phyloP scores from a whole-genome alignment of 768 basidiomycete species.

The Imleria badia region DNA sequence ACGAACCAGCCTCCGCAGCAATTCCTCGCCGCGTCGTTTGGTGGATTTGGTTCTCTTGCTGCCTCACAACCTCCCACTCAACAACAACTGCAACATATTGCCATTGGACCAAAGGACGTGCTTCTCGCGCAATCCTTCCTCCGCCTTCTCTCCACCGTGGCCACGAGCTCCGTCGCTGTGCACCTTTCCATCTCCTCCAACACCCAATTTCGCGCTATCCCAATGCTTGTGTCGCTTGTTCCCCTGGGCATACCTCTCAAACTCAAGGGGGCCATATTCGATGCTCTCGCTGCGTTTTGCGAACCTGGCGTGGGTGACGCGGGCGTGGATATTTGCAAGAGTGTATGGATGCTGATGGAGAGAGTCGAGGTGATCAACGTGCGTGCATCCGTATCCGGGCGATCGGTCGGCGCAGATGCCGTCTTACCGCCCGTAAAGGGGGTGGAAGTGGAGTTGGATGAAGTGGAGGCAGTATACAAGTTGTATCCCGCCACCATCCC shows the following conservation, averaged over 20 bases:
- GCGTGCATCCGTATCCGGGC: conserved; percentile 41
- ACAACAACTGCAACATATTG: conserved; percentile 42
- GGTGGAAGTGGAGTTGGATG: conserved; percentile 83
- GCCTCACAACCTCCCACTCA: conserved; percentile 33
- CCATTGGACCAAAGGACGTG: too few species aligned
- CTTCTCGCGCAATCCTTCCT: conserved; percentile 80
- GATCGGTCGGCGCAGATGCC: conserved; percentile 25
- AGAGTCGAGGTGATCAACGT: conserved; percentile 81
- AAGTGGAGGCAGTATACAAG: conserved; percentile 76
- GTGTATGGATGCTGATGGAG: too few species aligned
- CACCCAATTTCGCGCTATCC: conserved; percentile 77
- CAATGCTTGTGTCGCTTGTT: conserved; percentile 74
- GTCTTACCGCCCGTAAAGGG: conserved; percentile 64
- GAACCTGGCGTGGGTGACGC: conserved; percentile 70
- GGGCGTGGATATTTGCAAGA: conserved; percentile 79
- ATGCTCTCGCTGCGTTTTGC: conserved; percentile 80
- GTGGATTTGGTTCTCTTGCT: conserved; percentile 30
- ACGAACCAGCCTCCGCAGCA: conserved; percentile 46
- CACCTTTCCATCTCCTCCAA: conserved; percentile 76
- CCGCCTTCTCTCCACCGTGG: conserved; percentile 73
- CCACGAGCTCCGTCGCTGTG: conserved; percentile 71
- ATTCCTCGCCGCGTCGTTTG: conserved; percentile 32
- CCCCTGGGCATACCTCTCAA: conserved; percentile 83
- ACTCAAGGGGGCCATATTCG: conserved; percentile 82
- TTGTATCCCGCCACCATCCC: conserved; percentile 88